Evolutionary conservation across 768 basidiomycete species (phyloP).

Genomic region (Sutorius australiensis): DNA sequence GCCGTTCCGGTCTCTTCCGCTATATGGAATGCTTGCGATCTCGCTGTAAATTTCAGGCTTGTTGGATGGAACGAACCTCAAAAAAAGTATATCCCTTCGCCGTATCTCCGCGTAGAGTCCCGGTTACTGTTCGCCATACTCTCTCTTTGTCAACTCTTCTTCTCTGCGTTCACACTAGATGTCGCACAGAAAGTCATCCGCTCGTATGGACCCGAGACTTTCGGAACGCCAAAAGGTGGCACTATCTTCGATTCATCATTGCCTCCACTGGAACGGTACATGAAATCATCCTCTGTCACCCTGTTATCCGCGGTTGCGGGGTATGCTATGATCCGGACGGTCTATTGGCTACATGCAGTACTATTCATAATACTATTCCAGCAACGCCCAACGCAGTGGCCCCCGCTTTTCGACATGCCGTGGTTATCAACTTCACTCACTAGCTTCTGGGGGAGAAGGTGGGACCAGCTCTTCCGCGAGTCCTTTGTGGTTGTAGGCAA

Average conservation of each 20-base stretch:
- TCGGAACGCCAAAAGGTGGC: slow-evolving; percentile 15
- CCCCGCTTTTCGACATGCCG: slow-evolving; percentile 57
- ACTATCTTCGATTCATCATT: slow-evolving; percentile 37
- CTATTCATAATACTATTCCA: slow-evolving; percentile 43
- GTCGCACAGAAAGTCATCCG: not conserved
- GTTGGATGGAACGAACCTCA: slow-evolving; percentile 26
- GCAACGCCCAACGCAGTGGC: slow-evolving; percentile 55
- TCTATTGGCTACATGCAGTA: slow-evolving; percentile 41
- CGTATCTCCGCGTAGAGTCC: slow-evolving; percentile 19
- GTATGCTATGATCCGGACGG: slow-evolving; percentile 42
- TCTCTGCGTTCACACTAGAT: slow-evolving; percentile 9
- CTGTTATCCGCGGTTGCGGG: slow-evolving; percentile 40
- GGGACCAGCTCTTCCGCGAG: slow-evolving; percentile 68
- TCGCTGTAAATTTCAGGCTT: slow-evolving; percentile 23
- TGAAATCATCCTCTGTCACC: slow-evolving; percentile 44
- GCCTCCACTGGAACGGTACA: slow-evolving; percentile 32
- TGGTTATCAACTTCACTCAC: slow-evolving; percentile 54
- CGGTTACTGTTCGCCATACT: slow-evolving; percentile 13
- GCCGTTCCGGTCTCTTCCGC: slow-evolving; percentile 8
- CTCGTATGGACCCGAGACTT: slow-evolving; percentile 24
- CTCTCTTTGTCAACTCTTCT: slow-evolving; percentile 10
- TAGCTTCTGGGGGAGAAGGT: slow-evolving; percentile 58
- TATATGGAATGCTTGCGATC: slow-evolving; percentile 29
- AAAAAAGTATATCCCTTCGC: slow-evolving; percentile 10
- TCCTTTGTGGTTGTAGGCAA: slow-evolving; percentile 51